These are phyloP conservation scores for Tetrahymena elliotti DNA, from an alignment of 73 alveolate genomes.

Conservation along the genomic window DNA sequence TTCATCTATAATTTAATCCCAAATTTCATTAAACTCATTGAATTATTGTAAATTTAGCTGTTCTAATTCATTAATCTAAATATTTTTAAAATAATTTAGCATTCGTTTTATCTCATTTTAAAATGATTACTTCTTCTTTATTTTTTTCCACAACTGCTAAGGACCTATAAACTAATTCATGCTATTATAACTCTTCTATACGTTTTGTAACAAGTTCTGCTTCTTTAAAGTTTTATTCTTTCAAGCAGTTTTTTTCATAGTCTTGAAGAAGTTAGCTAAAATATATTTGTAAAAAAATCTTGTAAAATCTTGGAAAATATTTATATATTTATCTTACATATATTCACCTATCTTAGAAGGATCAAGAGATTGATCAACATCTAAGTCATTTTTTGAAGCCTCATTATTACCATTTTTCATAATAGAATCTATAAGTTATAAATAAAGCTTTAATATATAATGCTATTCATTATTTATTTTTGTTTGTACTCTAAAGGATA, in stretches of 20 bases:
- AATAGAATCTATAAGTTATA: neutral
- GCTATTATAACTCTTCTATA: neutral
- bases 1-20: neutral
- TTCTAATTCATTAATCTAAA: neutral
- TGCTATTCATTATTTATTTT: neutral
- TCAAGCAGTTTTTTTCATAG: neutral
- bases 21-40: neutral
- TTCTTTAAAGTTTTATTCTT: neutral
- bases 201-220: neutral
- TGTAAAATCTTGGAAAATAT: too few relatives aligned
- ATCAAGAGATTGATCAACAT: neutral
- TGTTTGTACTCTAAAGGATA: neutral
- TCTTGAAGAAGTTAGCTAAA: neutral
- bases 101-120: neutral
- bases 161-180: neutral
- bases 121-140: neutral
- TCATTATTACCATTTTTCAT: neutral
- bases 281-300: neutral
- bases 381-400: neutral
- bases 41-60: neutral
- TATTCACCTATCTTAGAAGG: neutral
- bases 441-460: neutral
- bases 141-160: neutral
- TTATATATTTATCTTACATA: neutral
- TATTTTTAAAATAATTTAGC: neutral